phyloP scores from a whole-genome alignment of 352 stramenopile species.

The Phytophthora brassicae region DNA sequence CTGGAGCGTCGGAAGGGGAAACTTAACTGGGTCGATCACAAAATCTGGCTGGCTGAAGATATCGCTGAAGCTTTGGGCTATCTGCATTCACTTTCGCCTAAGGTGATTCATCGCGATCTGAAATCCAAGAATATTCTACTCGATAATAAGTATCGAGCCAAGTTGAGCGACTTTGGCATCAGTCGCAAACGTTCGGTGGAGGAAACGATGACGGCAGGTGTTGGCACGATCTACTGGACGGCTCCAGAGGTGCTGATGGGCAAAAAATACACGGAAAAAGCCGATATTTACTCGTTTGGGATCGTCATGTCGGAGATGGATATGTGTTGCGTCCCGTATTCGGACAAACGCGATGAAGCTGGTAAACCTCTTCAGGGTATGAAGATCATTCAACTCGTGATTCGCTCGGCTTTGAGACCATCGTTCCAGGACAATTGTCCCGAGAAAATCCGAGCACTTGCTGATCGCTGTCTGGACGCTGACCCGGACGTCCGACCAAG shows the following conservation, averaged over 20 bases:
- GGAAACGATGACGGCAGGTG: constrained; percentile 79
- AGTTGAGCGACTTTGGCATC: constrained; percentile 78
- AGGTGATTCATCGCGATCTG: constrained; percentile 85
- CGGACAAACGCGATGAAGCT: constrained; percentile 65
- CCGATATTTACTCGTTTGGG: constrained; percentile 83
- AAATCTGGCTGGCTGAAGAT: constrained; percentile 48
- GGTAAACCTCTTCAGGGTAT: constrained; percentile 77
- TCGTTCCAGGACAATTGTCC: constrained; percentile 58
- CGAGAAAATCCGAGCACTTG: constrained; percentile 49
- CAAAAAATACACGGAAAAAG: constrained; percentile 81
- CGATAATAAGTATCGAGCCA: constrained; percentile 48
- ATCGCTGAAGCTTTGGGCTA: constrained; percentile 76
- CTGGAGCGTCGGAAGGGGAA: constrained; percentile 25
- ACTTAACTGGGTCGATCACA: constrained; percentile 38
- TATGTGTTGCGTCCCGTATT: constrained; percentile 76
- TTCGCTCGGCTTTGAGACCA: constrained; percentile 58
- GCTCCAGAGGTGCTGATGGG: constrained; percentile 76
- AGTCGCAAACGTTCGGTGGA: constrained; percentile 69
- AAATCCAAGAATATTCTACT: constrained; percentile 77
- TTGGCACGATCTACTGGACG: constrained; percentile 86
- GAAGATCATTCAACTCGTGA: constrained; percentile 85
- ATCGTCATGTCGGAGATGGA: constrained; percentile 87
- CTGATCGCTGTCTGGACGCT: constrained; percentile 64
- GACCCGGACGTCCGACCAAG: constrained; percentile 66
- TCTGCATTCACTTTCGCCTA: constrained; percentile 79